Evolutionary conservation across 2,329 filamentous ascomycete genomes (phyloP).

Genomic region (Calonectria henricotiae): DNA sequence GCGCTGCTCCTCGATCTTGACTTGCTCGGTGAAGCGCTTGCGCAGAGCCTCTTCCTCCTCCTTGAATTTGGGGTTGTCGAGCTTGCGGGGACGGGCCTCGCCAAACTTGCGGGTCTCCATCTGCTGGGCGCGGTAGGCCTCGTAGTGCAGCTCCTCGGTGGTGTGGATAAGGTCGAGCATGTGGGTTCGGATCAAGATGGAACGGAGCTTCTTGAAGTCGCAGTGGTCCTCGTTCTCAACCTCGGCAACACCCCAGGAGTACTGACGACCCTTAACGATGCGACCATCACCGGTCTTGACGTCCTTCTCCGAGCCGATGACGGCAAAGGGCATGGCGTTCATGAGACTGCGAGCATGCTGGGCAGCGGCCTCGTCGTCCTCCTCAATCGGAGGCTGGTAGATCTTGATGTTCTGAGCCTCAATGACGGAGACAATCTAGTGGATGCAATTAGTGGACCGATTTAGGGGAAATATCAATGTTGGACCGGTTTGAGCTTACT

Average conservation of each 20-base stretch:
- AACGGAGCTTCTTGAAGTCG: conserved; percentile 99
- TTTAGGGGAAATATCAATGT: neutral
- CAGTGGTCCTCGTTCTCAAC: conserved; percentile 99
- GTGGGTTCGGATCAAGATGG: conserved; percentile 98
- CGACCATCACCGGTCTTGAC: conserved; percentile 96
- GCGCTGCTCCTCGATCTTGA: conserved; percentile 99
- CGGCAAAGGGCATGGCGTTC: conserved; percentile 97
- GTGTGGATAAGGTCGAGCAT: conserved; percentile 99
- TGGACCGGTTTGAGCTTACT: conserved; percentile 69
- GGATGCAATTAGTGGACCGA: conserved; percentile 21
- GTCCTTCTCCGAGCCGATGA: conserved; percentile 99
- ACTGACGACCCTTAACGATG: conserved; percentile 98
- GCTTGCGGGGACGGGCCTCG: conserved; percentile 95
- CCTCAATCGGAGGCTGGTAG: conserved; percentile 97
- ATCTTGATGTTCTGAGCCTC: conserved; percentile 99
- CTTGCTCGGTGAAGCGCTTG: conserved; percentile 99
- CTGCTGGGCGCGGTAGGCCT: conserved; percentile 98
- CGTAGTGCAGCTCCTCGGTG: conserved; percentile 99
- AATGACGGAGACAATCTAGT: conserved; percentile 91
- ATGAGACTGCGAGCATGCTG: conserved; percentile 96
- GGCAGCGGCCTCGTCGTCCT: conserved; percentile 96
- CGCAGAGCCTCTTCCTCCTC: conserved; percentile 98
- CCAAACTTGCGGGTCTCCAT: conserved; percentile 99
- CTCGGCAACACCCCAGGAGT: conserved; percentile 99
- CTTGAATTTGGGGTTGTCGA: conserved; percentile 99